A percentile compares a stretch with the other conserved stretches of the same genome.
These are phyloP conservation scores for Entophlyctis luteolus DNA, from an alignment of 192 early-diverging fungal genomes.

Conservation along the genomic window DNA sequence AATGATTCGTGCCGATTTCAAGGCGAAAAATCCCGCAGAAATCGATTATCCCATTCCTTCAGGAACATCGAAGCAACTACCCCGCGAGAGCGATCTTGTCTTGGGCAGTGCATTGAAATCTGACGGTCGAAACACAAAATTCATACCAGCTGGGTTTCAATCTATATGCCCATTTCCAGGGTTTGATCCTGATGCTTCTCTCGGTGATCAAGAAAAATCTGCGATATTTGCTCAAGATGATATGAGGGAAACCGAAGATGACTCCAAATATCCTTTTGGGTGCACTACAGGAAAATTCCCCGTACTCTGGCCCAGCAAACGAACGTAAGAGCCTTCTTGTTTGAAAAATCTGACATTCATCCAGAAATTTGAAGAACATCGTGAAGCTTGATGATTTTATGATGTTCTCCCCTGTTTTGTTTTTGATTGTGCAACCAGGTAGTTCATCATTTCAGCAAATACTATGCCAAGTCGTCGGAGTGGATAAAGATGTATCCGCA, in stretches of 20 bases:
- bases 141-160: slow-evolving; percentile 43
- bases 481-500: slow-evolving; percentile 48
- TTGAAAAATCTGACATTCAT: neutral
- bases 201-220: slow-evolving; percentile 30
- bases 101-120: slow-evolving; percentile 1
- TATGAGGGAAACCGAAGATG: neutral
- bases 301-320: slow-evolving; percentile 47
- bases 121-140: neutral
- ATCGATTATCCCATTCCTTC: slow-evolving; percentile 14
- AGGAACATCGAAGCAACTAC: slow-evolving; percentile 14
- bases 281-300: slow-evolving; percentile 49
- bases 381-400: slow-evolving; percentile 45
- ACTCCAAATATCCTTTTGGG: slow-evolving; percentile 37
- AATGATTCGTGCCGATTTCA: neutral
- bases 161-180: slow-evolving; percentile 47
- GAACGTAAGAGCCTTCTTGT: slow-evolving; percentile 33
- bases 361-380: slow-evolving; percentile 36
- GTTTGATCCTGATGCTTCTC: slow-evolving; percentile 48
- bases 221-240: slow-evolving; percentile 42
- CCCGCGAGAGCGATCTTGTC: slow-evolving; percentile 1
- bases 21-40: neutral
- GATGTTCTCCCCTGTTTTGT: slow-evolving; percentile 49
- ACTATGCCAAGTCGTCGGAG: slow-evolving; percentile 43
- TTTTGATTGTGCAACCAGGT: slow-evolving; percentile 56
- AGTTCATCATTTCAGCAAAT: slow-evolving; percentile 42